phyloP scores from a whole-genome alignment of 768 basidiomycete species.

The Lentinula edodes region DNA sequence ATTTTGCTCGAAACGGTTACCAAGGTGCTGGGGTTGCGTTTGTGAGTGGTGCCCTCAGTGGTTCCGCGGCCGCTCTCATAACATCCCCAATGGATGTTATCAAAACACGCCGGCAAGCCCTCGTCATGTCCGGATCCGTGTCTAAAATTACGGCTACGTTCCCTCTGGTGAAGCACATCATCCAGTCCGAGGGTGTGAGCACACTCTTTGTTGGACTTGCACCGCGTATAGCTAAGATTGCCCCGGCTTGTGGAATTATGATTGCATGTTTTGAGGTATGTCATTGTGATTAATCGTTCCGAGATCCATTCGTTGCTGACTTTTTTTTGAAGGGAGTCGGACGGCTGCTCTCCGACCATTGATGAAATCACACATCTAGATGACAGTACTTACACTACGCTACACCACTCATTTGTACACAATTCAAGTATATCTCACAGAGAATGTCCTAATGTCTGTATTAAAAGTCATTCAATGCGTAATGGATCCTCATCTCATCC shows the following conservation, averaged over 20 bases:
- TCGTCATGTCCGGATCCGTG: conserved; percentile 56
- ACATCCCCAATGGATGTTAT: conserved; percentile 97
- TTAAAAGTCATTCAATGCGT: conserved; percentile 3
- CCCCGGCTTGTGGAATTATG: conserved; percentile 98
- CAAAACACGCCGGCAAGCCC: conserved; percentile 89
- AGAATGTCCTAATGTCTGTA: not conserved
- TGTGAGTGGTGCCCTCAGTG: conserved; percentile 85
- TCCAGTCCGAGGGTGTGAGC: conserved; percentile 70
- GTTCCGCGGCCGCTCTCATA: conserved; percentile 77
- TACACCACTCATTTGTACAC: not conserved
- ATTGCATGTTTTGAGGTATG: conserved; percentile 90
- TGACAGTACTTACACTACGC: not conserved
- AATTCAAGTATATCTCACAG: not conserved
- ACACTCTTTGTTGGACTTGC: conserved; percentile 81
- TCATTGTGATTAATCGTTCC: conserved; percentile 4
- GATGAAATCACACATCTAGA: not conserved
- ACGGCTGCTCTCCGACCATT: conserved; percentile 35
- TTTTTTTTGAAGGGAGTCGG: conserved; percentile 48
- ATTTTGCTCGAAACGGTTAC: conserved; percentile 46
- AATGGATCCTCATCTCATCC: conserved; percentile 30
- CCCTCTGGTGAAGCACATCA: conserved; percentile 60
- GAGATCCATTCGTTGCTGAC: conserved; percentile 10
- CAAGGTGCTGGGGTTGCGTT: conserved; percentile 72
- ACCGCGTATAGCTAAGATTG: conserved; percentile 91
- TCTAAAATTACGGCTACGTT: conserved; percentile 30